Evolutionary conservation across 2,329 filamentous ascomycete species (phyloP).

Genomic region (Colletotrichum limetticola): DNA sequence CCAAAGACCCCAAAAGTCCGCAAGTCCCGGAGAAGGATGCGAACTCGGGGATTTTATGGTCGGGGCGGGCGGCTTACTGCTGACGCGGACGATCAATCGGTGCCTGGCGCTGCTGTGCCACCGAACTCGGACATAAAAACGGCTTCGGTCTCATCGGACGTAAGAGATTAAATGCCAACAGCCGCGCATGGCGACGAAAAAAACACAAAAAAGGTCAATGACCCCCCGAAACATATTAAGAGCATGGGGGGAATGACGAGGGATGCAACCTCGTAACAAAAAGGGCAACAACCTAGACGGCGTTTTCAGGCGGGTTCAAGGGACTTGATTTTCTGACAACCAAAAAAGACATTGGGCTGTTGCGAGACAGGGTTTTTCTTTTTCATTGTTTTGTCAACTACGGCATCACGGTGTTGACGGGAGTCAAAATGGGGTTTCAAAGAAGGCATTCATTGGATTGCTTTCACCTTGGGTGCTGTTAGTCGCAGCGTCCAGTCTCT

Average conservation of each 20-base stretch:
- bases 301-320: constrained; percentile 16
- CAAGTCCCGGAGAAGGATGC: not conserved
- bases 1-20: not conserved
- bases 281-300: constrained; percentile 19
- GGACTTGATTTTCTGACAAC: not conserved
- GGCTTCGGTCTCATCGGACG: constrained; percentile 24
- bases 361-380: constrained; percentile 8
- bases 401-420: not conserved
- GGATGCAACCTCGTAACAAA: not conserved
- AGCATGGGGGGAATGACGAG: not conserved
- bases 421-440: not conserved
- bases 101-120: not conserved
- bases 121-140: constrained; percentile 15
- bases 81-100: constrained; percentile 19
- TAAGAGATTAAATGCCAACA: constrained; percentile 9
- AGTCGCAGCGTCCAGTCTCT: not conserved
- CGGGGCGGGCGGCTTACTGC: not conserved
- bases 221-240: not conserved
- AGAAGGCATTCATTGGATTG: not conserved
- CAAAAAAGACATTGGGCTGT: constrained; percentile 7
- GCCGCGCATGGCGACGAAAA: constrained; percentile 5
- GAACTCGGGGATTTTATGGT: not conserved
- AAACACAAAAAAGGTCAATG: not conserved
- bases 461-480: not conserved
- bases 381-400: not conserved